Percentiles rank a stretch among this genome's conserved stretches.
Evolutionary conservation across 2,329 filamentous ascomycete species (phyloP).

Genomic region (Capronia epimyces): DNA sequence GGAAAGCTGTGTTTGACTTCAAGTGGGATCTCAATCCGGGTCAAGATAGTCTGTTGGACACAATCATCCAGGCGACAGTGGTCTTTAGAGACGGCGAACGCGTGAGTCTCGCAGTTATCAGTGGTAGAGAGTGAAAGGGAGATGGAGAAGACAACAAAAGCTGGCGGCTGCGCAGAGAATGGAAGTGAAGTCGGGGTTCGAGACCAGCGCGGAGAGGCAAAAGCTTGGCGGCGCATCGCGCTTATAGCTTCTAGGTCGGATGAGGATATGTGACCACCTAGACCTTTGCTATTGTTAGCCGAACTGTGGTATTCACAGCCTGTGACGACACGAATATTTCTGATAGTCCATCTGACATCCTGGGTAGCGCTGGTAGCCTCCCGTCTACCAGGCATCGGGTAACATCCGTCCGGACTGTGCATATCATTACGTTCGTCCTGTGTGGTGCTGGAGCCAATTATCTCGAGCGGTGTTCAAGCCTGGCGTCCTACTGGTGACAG

Average conservation of each 20-base stretch:
- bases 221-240: background rate
- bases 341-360: too few relatives aligned
- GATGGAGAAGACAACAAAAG: background rate
- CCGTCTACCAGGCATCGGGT: too few relatives aligned
- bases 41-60: conserved; percentile 1
- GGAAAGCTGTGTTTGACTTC: background rate
- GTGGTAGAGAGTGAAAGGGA: background rate
- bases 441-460: too few relatives aligned
- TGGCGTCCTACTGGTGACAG: too few relatives aligned
- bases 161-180: background rate
- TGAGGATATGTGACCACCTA: background rate
- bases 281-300: too few relatives aligned
- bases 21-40: background rate
- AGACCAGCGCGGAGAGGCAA: background rate
- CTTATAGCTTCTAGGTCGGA: background rate
- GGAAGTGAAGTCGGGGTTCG: background rate
- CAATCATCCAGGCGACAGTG: background rate
- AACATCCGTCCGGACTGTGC: too few relatives aligned
- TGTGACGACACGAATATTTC: too few relatives aligned
- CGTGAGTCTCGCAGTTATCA: background rate
- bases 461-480: too few relatives aligned
- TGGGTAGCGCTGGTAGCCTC: too few relatives aligned
- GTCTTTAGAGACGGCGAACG: background rate
- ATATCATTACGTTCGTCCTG: too few relatives aligned
- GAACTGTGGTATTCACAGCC: too few relatives aligned